phyloP scores from a whole-genome alignment of 352 stramenopile genomes.

The Halophytophthora batemanensis region DNA sequence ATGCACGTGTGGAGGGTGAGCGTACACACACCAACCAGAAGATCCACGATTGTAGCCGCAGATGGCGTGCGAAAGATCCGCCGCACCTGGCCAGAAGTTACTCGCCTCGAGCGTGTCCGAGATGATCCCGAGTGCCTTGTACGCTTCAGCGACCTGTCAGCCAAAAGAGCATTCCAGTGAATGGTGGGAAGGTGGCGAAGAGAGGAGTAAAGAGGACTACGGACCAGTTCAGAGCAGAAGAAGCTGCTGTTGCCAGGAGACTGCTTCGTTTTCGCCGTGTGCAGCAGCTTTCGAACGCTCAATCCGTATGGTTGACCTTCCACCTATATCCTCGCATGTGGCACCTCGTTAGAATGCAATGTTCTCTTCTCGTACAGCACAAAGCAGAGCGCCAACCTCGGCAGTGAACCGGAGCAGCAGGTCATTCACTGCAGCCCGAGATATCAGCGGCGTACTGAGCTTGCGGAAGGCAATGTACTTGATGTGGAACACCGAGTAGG shows the following conservation, averaged over 20 bases:
- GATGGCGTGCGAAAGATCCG: background rate
- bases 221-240: conserved; percentile 71
- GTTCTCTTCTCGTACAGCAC: background rate
- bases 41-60: no score
- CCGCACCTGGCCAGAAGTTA: conserved; percentile 53
- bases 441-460: conserved; percentile 52
- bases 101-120: conserved; percentile 27
- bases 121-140: conserved; percentile 53
- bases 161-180: background rate
- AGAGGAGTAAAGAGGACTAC: background rate
- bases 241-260: conserved; percentile 25
- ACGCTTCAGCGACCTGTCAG: conserved; percentile 45
- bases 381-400: conserved; percentile 15
- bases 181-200: background rate
- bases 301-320: conserved; percentile 51
- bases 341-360: background rate
- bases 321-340: conserved; percentile 20
- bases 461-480: conserved; percentile 44
- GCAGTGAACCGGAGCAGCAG: conserved; percentile 41
- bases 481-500: conserved; percentile 41
- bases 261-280: conserved; percentile 12
- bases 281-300: conserved; percentile 46
- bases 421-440: conserved; percentile 35
- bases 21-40: background rate
- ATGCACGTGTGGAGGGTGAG: no score